Conservation (phyloP, 2,329 filamentous ascomycete genomes). For the Botrytis paeoniae region DNA sequence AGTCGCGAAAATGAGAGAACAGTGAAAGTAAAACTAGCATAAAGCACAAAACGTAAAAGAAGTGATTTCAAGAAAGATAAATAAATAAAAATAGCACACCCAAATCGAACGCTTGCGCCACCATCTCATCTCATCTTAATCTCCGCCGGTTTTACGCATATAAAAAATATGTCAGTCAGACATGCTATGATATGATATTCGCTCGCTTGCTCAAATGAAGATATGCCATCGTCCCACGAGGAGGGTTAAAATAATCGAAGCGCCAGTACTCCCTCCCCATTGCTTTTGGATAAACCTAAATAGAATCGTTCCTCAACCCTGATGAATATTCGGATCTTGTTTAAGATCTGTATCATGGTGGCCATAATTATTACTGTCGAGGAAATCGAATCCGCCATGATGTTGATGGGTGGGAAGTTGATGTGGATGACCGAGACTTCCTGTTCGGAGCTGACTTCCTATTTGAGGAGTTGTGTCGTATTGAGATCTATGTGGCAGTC, state of each 20-base stretch:
- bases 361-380: not conserved
- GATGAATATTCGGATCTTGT: slow-evolving; percentile 4
- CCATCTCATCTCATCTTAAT: not conserved
- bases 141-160: not conserved
- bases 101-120: not conserved
- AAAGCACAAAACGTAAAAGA: not conserved
- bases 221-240: not conserved
- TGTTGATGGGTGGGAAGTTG: slow-evolving; percentile 12
- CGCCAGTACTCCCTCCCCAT: not conserved
- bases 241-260: not conserved
- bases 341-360: slow-evolving; percentile 7
- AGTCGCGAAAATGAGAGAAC: not conserved
- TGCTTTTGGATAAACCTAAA: not conserved
- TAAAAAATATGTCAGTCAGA: not conserved
- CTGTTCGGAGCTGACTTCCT: slow-evolving; percentile 24
- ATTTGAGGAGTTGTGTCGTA: slow-evolving; percentile 15
- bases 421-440: slow-evolving; percentile 28
- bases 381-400: not conserved
- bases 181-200: not conserved
- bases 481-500: slow-evolving; percentile 9
- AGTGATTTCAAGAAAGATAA: not conserved
- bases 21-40: not conserved
- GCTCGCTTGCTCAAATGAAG: not conserved
- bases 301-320: not conserved
- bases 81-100: not conserved